These are phyloP conservation scores for Penicillium corylophilum DNA, from an alignment of 2,329 filamentous ascomycete genomes.

Conservation along the genomic window DNA sequence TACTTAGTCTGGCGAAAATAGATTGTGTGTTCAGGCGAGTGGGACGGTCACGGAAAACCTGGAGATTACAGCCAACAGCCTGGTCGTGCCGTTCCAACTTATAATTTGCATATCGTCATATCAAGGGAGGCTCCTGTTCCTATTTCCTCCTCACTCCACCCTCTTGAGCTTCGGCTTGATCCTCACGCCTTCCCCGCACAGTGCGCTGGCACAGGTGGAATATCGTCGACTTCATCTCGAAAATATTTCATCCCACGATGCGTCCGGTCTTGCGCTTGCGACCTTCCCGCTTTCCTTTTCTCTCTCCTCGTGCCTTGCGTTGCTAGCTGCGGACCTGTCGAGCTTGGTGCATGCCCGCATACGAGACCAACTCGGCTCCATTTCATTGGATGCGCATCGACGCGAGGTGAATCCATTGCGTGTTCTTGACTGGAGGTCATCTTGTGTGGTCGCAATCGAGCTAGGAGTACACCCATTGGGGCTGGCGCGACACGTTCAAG, in stretches of 20 bases:
- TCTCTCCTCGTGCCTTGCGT: conserved; percentile 23
- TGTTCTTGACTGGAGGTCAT: not conserved
- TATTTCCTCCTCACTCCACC: not conserved
- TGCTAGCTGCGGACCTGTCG: conserved; percentile 15
- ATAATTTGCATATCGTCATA: conserved; percentile 8
- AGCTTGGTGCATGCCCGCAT: not conserved
- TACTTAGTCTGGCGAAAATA: not conserved
- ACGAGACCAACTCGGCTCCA: conserved; percentile 10
- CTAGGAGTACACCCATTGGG: not conserved
- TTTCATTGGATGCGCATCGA: conserved; percentile 3
- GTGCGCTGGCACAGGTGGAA: conserved; percentile 23
- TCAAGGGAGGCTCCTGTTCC: conserved; percentile 10
- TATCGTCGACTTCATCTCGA: conserved; percentile 18
- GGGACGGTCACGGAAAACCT: no score
- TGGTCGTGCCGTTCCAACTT: no score
- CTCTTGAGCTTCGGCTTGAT: no score
- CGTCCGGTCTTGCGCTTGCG: conserved; percentile 25
- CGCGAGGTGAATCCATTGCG: not conserved
- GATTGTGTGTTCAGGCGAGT: not conserved
- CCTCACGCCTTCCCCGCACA: conserved; percentile 6
- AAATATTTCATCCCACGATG: conserved; percentile 32
- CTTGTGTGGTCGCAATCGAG: not conserved
- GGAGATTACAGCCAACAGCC: no score
- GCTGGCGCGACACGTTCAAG: not conserved
- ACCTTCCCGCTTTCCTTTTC: conserved; percentile 18